A percentile compares a stretch with the other conserved stretches of the same genome.
Conservation (phyloP, 2,329 filamentous ascomycete genomes). For the Phaeosphaeria sp. region DNA sequence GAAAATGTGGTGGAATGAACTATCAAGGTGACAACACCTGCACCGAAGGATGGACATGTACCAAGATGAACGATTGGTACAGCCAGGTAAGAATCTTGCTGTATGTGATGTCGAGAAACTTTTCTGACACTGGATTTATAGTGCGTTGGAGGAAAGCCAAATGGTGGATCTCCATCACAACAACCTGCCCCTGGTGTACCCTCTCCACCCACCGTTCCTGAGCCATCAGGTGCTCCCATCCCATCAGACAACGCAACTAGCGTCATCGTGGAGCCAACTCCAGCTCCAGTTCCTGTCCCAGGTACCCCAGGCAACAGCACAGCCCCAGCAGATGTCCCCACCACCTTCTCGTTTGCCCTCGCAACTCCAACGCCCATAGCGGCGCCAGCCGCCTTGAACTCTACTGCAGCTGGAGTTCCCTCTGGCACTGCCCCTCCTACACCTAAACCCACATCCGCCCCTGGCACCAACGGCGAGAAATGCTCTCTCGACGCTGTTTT, state of each 20-base stretch:
- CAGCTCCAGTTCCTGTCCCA: background rate
- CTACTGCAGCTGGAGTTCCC: background rate
- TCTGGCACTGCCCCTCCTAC: background rate
- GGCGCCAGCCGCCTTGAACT: background rate
- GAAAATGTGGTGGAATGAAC: constrained; percentile 55
- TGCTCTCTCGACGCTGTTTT: constrained; percentile 60
- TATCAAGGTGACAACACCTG: constrained; percentile 51
- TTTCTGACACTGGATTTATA: no score
- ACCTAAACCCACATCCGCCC: constrained; percentile 8
- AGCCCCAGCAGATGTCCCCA: constrained; percentile 4
- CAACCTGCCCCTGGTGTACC: background rate
- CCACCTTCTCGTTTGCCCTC: constrained; percentile 3
- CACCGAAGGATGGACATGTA: constrained; percentile 49
- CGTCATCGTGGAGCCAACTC: constrained; percentile 5
- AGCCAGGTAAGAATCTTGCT: no score
- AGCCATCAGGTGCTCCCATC: constrained; percentile 15
- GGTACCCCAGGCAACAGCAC: constrained; percentile 9
- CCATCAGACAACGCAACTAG: constrained; percentile 6
- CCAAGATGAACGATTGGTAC: constrained; percentile 50
- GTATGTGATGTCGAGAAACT: no score
- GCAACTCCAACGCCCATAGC: constrained; percentile 3
- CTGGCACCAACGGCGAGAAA: constrained; percentile 24
- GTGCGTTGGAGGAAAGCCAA: constrained; percentile 37
- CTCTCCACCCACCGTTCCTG: constrained; percentile 3
- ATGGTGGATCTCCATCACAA: background rate